Conservation (phyloP, 1,139 yeast genomes). For the Meyerozyma sp. region DNA sequence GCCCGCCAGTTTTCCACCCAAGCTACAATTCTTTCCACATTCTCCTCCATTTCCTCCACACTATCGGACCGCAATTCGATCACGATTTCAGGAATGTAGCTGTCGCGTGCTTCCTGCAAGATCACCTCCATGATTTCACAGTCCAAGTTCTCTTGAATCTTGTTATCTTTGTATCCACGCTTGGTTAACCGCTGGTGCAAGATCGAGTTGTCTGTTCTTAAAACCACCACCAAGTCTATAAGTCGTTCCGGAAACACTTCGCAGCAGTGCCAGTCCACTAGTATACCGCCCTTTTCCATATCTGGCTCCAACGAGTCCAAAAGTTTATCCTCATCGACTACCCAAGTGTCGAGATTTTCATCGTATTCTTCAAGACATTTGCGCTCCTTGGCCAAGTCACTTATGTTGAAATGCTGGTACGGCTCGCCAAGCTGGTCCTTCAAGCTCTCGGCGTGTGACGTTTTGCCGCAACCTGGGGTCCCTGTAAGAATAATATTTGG, state of each 20-base stretch:
- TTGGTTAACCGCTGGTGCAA: slow-evolving; percentile 71
- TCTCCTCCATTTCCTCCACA: slow-evolving; percentile 72
- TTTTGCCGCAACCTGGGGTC: slow-evolving; percentile 96
- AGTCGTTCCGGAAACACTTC: slow-evolving; percentile 91
- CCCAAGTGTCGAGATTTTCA: slow-evolving; percentile 74
- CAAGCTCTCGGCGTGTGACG: slow-evolving; percentile 72
- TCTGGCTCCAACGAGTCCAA: slow-evolving; percentile 77
- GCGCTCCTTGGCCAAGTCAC: slow-evolving; percentile 76
- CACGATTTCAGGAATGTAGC: slow-evolving; percentile 74
- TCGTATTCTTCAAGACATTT: slow-evolving; percentile 82
- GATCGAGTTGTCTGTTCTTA: slow-evolving; percentile 67
- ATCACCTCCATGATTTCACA: slow-evolving; percentile 97
- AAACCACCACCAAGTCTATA: slow-evolving; percentile 86
- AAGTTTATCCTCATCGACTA: slow-evolving; percentile 88
- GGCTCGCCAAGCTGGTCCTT: slow-evolving; percentile 40
- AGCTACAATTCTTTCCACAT: slow-evolving; percentile 64
- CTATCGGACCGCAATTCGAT: slow-evolving; percentile 71
- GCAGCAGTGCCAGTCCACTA: slow-evolving; percentile 97
- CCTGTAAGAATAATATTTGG: slow-evolving; percentile 93
- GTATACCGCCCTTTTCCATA: slow-evolving; percentile 74
- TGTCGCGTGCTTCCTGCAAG: slow-evolving; percentile 78
- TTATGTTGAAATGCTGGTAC: slow-evolving; percentile 61
- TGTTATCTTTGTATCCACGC: slow-evolving; percentile 71
- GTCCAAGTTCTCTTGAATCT: slow-evolving; percentile 87
- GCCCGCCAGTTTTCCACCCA: slow-evolving; percentile 76